phyloP scores from a whole-genome alignment of 208 protist species.

The Leishmania amazonensis region DNA sequence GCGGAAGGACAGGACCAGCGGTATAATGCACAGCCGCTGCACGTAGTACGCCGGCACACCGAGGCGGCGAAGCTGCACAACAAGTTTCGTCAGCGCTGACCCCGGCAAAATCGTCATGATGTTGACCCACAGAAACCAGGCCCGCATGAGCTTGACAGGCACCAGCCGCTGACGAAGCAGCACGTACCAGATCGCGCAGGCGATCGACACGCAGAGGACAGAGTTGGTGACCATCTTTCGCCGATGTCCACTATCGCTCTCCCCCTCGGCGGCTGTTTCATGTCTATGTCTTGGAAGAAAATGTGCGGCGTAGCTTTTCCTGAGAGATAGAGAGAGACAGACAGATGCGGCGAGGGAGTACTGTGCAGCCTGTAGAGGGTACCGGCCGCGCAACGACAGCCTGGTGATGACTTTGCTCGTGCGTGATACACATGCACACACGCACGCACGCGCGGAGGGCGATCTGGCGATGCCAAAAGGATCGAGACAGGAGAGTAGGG shows the following conservation, averaged over 20 bases:
- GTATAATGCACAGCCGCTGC: slow-evolving; percentile 37
- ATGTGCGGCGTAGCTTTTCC: no score
- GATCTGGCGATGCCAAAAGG: not conserved
- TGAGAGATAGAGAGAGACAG: no score
- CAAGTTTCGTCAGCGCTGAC: slow-evolving; percentile 30
- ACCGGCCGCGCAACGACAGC: no score
- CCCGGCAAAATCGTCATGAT: slow-evolving; percentile 33
- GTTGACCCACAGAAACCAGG: slow-evolving; percentile 43
- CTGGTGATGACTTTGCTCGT: no score
- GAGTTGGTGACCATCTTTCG: not conserved
- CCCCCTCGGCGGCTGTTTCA: not conserved
- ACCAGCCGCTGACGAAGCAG: slow-evolving; percentile 35
- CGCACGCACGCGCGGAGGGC: not conserved
- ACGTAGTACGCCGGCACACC: slow-evolving; percentile 29
- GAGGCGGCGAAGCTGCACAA: slow-evolving; percentile 31
- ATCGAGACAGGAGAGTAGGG: not conserved
- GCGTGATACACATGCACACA: not conserved
- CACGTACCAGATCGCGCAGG: slow-evolving; percentile 33
- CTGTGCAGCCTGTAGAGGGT: no score
- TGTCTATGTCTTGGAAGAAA: no score
- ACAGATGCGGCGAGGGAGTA: not conserved
- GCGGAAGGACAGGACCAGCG: slow-evolving; percentile 37
- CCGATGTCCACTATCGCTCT: not conserved
- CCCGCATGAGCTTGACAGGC: slow-evolving; percentile 38
- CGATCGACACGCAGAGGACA: not conserved